Conservation (phyloP, 164 flowering plant genomes). For the Magnolia sinica region DNA sequence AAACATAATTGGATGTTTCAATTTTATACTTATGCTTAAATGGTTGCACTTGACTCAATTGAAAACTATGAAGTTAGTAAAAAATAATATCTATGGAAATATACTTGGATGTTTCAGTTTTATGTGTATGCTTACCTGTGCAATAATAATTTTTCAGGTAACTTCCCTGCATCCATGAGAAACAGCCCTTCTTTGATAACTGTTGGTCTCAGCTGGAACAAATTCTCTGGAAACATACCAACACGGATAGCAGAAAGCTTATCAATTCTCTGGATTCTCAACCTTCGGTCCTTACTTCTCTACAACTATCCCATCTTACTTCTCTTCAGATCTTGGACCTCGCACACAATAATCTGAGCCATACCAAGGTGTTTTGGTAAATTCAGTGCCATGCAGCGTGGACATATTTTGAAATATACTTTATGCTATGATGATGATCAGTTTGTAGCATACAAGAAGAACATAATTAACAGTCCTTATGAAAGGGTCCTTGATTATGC, state of each 20-base stretch:
- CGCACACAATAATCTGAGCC: too few relatives aligned
- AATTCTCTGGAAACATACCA: slow-evolving; percentile 11
- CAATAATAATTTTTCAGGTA: slow-evolving; percentile 5
- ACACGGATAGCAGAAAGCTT: slow-evolving; percentile 12
- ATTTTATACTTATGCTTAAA: neutral
- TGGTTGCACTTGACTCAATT: neutral
- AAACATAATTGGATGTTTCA: neutral
- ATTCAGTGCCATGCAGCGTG: too few relatives aligned
- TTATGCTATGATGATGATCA: too few relatives aligned
- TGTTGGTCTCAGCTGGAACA: slow-evolving; percentile 7
- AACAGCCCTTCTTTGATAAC: neutral
- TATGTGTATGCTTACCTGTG: too few relatives aligned
- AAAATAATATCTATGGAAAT: slow-evolving; percentile 6
- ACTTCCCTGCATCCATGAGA: neutral
- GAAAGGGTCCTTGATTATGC: too few relatives aligned
- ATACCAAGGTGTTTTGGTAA: too few relatives aligned
- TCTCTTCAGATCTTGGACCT: too few relatives aligned
- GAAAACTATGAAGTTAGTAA: neutral
- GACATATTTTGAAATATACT: too few relatives aligned
- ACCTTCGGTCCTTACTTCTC: slow-evolving; percentile 15
- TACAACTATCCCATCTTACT: slow-evolving; percentile 5
- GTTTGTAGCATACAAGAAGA: too few relatives aligned
- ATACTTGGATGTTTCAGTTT: slow-evolving; percentile 7
- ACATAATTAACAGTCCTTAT: too few relatives aligned
- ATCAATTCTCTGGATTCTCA: neutral